These are phyloP conservation scores for Scheffersomyces titani DNA, from an alignment of 1,139 yeast genomes.

Conservation along the genomic window DNA sequence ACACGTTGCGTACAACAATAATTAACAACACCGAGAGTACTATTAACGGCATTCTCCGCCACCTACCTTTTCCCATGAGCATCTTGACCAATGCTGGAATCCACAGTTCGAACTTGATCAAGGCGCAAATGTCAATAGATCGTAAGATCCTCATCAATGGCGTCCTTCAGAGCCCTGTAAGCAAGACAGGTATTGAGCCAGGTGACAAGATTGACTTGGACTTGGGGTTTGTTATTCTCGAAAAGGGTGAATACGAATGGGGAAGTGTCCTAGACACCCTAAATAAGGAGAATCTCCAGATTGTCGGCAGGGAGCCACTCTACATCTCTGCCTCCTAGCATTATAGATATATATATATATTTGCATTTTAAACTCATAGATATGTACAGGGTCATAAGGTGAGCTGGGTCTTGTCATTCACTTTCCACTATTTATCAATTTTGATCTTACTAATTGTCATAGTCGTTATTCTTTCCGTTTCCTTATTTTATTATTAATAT, in stretches of 20 bases:
- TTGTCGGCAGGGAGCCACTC: constrained; percentile 36
- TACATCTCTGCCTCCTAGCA: constrained; percentile 28
- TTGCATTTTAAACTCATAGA: neutral
- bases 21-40: constrained; percentile 41
- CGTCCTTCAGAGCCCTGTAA: constrained; percentile 53
- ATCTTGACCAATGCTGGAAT: constrained; percentile 11
- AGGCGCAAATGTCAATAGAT: constrained; percentile 40
- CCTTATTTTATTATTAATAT: too few relatives aligned
- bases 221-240: constrained; percentile 62
- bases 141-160: constrained; percentile 64
- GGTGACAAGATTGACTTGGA: constrained; percentile 41
- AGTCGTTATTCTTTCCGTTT: neutral
- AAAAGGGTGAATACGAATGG: constrained; percentile 80
- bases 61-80: constrained; percentile 53
- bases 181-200: constrained; percentile 41
- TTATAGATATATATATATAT: constrained; percentile 6
- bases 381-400: neutral
- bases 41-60: constrained; percentile 63
- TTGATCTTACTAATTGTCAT: neutral
- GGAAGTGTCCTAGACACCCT: constrained; percentile 64
- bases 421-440: neutral
- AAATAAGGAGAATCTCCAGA: constrained; percentile 18
- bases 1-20: constrained; percentile 48
- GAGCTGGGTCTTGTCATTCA: neutral
- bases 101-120: constrained; percentile 13